These are phyloP conservation scores for Stephanodiscus minutulus DNA, from an alignment of 108 stramenopile genomes.

Conservation along the genomic window DNA sequence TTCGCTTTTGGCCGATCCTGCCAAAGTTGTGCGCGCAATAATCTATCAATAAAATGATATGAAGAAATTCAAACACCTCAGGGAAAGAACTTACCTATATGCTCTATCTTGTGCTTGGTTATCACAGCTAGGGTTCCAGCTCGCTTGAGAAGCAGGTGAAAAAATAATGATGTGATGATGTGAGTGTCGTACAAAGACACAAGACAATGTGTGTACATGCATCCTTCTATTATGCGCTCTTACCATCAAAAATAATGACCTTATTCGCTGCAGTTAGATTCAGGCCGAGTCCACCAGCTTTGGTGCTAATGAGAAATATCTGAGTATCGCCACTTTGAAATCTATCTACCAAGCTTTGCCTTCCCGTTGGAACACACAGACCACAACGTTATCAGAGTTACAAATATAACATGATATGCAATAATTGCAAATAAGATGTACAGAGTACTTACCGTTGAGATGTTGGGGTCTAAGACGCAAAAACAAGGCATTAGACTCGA, in stretches of 20 bases:
- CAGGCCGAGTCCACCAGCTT: conserved; percentile 87
- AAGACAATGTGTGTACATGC: neutral
- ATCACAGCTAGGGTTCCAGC: conserved; percentile 88
- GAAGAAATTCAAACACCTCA: conserved; percentile 54
- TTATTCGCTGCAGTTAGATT: conserved; percentile 81
- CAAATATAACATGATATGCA: neutral
- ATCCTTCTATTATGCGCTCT: neutral
- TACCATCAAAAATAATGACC: conserved; percentile 69
- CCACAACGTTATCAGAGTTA: neutral
- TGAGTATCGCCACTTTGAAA: conserved; percentile 80
- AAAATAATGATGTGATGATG: conserved; percentile 29
- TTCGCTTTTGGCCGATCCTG: conserved; percentile 88
- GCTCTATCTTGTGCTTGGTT: conserved; percentile 81
- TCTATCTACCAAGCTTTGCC: conserved; percentile 74
- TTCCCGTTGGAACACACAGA: neutral
- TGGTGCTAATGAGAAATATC: conserved; percentile 85
- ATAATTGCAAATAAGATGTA: neutral
- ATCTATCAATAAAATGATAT: neutral
- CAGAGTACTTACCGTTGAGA: conserved; percentile 10
- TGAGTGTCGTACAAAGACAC: neutral
- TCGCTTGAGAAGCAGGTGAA: conserved; percentile 41
- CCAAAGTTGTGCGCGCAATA: conserved; percentile 3
- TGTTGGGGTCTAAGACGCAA: conserved; percentile 50
- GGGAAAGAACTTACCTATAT: conserved; percentile 22
- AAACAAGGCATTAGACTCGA: neutral